phyloP scores from a whole-genome alignment of 2,329 filamentous ascomycete genomes.

The Scedosporium minutisporum region DNA sequence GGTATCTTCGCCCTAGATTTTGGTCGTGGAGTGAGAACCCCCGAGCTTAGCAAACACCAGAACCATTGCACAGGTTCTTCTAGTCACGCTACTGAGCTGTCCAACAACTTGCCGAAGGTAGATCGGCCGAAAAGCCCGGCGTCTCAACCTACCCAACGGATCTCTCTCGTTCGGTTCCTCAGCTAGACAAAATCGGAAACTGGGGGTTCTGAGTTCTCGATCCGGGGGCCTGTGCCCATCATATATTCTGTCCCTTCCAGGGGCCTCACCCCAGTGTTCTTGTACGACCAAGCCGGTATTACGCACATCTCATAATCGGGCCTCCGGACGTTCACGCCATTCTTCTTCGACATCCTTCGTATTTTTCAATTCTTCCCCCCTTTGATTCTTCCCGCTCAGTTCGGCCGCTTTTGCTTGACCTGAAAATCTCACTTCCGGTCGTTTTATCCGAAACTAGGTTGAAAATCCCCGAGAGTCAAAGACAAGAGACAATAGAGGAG shows the following conservation, averaged over 20 bases:
- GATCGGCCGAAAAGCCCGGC: not conserved
- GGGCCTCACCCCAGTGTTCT: not conserved
- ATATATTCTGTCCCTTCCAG: not conserved
- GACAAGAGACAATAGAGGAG: not conserved
- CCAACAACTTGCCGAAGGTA: not conserved
- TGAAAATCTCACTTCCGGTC: not conserved
- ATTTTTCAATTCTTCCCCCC: not conserved
- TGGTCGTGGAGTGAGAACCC: not conserved
- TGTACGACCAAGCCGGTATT: not conserved
- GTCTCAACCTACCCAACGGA: too few species aligned
- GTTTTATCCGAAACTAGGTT: conserved; percentile 1
- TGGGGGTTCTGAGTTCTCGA: not conserved
- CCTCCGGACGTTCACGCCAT: not conserved
- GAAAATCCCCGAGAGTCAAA: not conserved
- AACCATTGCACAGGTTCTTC: too few species aligned
- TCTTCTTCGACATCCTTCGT: not conserved
- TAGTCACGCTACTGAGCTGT: too few species aligned
- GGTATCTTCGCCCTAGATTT: not conserved
- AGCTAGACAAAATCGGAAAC: too few species aligned
- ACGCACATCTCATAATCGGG: not conserved
- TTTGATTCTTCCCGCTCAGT: not conserved
- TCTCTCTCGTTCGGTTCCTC: too few species aligned
- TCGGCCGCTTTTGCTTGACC: not conserved
- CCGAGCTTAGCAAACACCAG: too few species aligned
- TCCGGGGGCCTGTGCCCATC: not conserved